A percentile compares a stretch with the other conserved stretches of the same genome.
Conservation (phyloP, 1,284 basidiomycete species). For the Ganoderma lingzhi region DNA sequence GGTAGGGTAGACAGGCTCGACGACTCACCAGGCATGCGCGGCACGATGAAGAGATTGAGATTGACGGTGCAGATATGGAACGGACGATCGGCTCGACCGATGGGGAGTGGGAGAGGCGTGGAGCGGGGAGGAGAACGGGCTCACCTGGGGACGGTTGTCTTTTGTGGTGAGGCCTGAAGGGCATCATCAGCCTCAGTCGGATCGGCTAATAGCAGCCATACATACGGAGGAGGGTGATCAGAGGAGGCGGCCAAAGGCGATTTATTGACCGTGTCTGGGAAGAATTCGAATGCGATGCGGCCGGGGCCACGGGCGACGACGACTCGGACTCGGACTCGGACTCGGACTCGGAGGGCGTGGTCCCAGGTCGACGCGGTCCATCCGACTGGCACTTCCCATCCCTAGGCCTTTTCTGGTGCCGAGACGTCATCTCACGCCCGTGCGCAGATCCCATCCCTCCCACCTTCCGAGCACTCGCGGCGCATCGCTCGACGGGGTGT, state of each 20-base stretch:
- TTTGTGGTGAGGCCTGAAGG: constrained; percentile 16
- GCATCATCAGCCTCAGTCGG: constrained; percentile 16
- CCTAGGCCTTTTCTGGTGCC: not conserved
- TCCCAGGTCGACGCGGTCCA: not conserved
- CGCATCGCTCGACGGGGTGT: not conserved
- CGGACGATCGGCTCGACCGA: constrained; percentile 5
- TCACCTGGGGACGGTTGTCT: constrained; percentile 27
- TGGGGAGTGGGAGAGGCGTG: constrained; percentile 4
- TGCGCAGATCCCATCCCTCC: too few species aligned
- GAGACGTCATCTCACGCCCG: not conserved
- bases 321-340: too few species aligned
- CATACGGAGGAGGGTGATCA: constrained; percentile 11
- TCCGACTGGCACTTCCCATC: not conserved
- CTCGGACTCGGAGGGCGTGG: constrained; percentile 1
- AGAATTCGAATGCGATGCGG: not conserved
- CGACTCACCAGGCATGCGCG: constrained; percentile 17
- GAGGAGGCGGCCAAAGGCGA: constrained; percentile 1
- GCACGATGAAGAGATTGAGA: not conserved
- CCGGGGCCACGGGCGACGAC: constrained; percentile 5
- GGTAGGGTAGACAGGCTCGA: not conserved
- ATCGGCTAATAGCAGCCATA: constrained; percentile 22
- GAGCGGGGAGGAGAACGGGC: constrained; percentile 13
- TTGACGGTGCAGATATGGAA: constrained; percentile 11
- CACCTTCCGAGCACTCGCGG: not conserved
- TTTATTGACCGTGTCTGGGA: constrained; percentile 7